A percentile compares a stretch with the other conserved stretches of the same genome.
Conservation (phyloP, 257 asterid genomes). For the Thymus mandschuricus region DNA sequence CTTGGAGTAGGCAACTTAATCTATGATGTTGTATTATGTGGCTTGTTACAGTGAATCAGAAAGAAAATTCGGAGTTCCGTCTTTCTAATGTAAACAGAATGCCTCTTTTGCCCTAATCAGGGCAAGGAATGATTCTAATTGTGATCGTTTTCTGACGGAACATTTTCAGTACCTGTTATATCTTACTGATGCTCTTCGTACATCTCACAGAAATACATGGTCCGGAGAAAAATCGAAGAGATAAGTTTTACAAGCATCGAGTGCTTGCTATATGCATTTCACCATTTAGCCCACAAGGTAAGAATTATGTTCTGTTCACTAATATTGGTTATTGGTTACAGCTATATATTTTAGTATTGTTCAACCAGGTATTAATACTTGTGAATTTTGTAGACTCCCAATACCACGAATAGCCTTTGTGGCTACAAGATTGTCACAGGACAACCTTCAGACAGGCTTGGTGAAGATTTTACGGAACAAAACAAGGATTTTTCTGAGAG, state of each 20-base stretch:
- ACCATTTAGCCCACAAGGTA: constrained; percentile 93
- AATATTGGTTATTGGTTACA: neutral
- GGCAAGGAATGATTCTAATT: too few species aligned
- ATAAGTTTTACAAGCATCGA: constrained; percentile 72
- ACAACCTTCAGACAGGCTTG: constrained; percentile 97
- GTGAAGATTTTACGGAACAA: constrained; percentile 92
- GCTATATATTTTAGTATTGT: constrained; percentile 8
- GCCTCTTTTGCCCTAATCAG: too few species aligned
- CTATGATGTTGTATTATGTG: neutral
- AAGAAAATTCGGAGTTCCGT: too few species aligned
- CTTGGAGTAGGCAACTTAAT: constrained; percentile 7
- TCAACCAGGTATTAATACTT: neutral
- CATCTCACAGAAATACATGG: constrained; percentile 77
- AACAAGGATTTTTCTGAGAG: constrained; percentile 85
- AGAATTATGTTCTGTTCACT: constrained; percentile 19
- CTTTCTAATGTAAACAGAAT: too few species aligned
- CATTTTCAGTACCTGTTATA: neutral
- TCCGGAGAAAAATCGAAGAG: constrained; percentile 86
- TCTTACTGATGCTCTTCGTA: constrained; percentile 20
- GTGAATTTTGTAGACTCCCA: constrained; percentile 69
- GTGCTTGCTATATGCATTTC: constrained; percentile 80
- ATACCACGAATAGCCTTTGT: constrained; percentile 87
- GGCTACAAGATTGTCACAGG: constrained; percentile 97
- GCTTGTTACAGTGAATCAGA: too few species aligned
- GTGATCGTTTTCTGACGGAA: constrained; percentile 6